Evolutionary conservation across 129 eudicot species (phyloP).

Genomic region (Flaveria robusta): DNA sequence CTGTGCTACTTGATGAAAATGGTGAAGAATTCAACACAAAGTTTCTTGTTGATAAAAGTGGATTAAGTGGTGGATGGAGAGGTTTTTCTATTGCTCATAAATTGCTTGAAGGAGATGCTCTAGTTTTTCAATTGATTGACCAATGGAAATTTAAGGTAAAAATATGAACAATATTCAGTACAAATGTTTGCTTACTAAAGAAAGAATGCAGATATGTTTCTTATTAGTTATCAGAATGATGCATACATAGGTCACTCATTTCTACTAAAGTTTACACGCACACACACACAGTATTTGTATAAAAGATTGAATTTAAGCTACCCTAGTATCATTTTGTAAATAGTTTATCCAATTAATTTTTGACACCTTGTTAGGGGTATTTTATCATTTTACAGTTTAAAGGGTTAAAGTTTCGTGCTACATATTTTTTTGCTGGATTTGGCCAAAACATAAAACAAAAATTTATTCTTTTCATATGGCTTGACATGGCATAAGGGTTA

Average conservation of each 20-base stretch:
- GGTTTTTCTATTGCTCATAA: conserved; percentile 61
- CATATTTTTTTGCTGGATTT: background rate
- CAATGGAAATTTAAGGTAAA: conserved; percentile 59
- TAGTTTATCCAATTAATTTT: background rate
- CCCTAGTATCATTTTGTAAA: background rate
- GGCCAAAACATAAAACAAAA: background rate
- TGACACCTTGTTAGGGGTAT: background rate
- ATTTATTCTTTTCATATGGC: background rate
- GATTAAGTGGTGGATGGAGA: conserved; percentile 77
- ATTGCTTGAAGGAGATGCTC: conserved; percentile 55
- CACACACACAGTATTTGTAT: background rate
- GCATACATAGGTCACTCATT: background rate
- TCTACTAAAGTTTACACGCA: background rate
- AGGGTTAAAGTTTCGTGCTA: background rate
- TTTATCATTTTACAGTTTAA: background rate
- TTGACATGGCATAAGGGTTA: background rate
- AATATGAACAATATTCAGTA: background rate
- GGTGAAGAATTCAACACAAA: conserved; percentile 43
- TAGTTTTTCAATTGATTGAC: conserved; percentile 54
- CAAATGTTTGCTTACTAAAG: background rate
- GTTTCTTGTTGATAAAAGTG: conserved; percentile 50
- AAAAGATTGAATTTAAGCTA: background rate
- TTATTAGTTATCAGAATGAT: background rate
- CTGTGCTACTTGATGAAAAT: conserved; percentile 58
- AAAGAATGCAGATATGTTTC: background rate